A percentile compares a stretch with the other conserved stretches of the same genome.
These are phyloP conservation scores for Ananas comosus DNA, from an alignment of 176 grass and related monocot genomes.

Conservation along the genomic window DNA sequence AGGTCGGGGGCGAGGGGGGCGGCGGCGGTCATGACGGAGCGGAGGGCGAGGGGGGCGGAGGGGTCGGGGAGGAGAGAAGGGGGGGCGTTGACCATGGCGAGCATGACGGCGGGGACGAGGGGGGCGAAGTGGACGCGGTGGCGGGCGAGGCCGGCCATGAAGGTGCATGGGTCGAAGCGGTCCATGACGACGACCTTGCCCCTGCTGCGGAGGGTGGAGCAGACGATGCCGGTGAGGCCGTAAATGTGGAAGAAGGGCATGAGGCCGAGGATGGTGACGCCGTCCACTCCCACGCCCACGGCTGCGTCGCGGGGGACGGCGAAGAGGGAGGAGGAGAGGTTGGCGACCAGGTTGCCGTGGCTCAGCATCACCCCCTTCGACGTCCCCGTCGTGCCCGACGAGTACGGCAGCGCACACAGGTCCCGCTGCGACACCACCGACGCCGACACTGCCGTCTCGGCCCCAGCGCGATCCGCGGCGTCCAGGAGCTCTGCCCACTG, in stretches of 20 bases:
- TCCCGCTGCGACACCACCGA: constrained; percentile 34
- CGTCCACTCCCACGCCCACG: constrained; percentile 22
- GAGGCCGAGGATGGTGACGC: constrained; percentile 48
- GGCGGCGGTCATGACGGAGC: constrained; percentile 69
- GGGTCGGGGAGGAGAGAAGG: constrained; percentile 42
- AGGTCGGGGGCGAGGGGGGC: constrained; percentile 63
- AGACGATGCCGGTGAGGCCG: constrained; percentile 81
- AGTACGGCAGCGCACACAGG: constrained; percentile 77
- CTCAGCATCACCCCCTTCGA: constrained; percentile 91
- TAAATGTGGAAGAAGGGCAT: constrained; percentile 98
- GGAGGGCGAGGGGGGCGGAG: constrained; percentile 32
- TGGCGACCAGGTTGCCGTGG: constrained; percentile 83
- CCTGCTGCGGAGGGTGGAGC: constrained; percentile 60
- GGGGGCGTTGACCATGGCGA: constrained; percentile 78
- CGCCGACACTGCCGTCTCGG: constrained; percentile 19
- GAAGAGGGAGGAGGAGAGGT: constrained; percentile 62
- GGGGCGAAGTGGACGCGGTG: constrained; percentile 72
- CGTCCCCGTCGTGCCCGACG: constrained; percentile 69
- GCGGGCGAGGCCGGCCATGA: constrained; percentile 39
- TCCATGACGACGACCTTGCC: constrained; percentile 89
- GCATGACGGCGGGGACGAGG: constrained; percentile 66
- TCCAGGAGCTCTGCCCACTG: constrained; percentile 56
- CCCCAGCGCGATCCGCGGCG: constrained; percentile 42
- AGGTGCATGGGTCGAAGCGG: constrained; percentile 55
- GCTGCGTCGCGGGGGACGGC: background rate